phyloP scores from a whole-genome alignment of 2,329 filamentous ascomycete genomes.

The Madurella fahalii region DNA sequence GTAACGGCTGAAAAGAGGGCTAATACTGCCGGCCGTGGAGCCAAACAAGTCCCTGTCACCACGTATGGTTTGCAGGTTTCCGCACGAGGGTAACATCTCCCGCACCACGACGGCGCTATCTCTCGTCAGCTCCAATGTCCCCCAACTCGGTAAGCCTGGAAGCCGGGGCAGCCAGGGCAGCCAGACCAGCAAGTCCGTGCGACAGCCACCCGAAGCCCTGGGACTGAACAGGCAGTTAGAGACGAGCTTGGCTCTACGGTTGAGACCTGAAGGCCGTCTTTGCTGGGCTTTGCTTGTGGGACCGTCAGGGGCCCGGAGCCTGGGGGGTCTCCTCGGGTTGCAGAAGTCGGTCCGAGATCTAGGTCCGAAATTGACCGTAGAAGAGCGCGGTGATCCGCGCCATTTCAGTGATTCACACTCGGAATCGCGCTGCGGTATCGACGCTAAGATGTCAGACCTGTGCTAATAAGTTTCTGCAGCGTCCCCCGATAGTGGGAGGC shows the following conservation, averaged over 20 bases:
- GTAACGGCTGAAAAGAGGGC: constrained; percentile 5
- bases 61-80: not conserved
- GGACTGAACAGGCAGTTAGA: too few relatives aligned
- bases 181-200: too few relatives aligned
- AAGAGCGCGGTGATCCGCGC: too few relatives aligned
- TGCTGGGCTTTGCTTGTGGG: not conserved
- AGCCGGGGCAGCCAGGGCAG: too few relatives aligned
- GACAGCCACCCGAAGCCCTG: too few relatives aligned
- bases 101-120: not conserved
- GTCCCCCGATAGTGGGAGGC: too few relatives aligned
- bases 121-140: not conserved
- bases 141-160: not conserved
- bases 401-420: too few relatives aligned
- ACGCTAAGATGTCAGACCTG: too few relatives aligned
- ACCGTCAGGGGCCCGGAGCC: not conserved
- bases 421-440: too few relatives aligned
- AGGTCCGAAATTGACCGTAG: constrained; percentile 3
- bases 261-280: not conserved
- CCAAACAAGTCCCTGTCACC: not conserved
- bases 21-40: not conserved
- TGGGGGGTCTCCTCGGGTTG: not conserved
- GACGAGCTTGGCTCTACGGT: not conserved
- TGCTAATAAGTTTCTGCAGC: too few relatives aligned
- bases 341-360: constrained; percentile 12
- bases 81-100: constrained; percentile 16